Evolutionary conservation across 345 rosid genomes (phyloP).

Genomic region (Nasturtium officinale): DNA sequence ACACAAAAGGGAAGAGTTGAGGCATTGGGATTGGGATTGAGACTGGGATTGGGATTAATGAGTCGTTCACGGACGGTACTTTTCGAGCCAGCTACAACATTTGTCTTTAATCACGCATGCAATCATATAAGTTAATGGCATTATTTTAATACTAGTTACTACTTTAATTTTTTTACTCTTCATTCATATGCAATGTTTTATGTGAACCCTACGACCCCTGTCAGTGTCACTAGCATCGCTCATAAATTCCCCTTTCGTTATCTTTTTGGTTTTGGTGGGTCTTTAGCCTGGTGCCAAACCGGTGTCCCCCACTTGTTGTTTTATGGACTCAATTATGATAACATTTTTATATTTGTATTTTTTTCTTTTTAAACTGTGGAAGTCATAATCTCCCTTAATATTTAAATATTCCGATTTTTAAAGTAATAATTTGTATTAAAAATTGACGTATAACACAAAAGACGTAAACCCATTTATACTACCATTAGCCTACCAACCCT

Average conservation of each 20-base stretch:
- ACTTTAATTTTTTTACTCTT: neutral
- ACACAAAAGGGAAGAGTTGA: neutral
- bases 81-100: slow-evolving; percentile 19
- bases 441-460: too few species aligned
- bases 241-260: slow-evolving; percentile 3
- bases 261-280: slow-evolving; percentile 15
- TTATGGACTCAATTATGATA: slow-evolving; percentile 3
- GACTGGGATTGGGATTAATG: neutral
- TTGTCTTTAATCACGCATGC: slow-evolving; percentile 27
- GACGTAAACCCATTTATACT: too few species aligned
- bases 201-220: slow-evolving; percentile 20
- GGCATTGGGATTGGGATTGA: slow-evolving; percentile 5
- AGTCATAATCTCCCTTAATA: too few species aligned
- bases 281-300: neutral
- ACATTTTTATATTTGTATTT: neutral
- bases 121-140: slow-evolving; percentile 19
- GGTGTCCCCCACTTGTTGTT: slow-evolving; percentile 8
- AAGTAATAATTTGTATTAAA: too few species aligned
- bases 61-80: neutral
- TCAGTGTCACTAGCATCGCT: slow-evolving; percentile 23
- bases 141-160: neutral
- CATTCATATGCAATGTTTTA: neutral
- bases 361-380: neutral
- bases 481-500: too few species aligned
- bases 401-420: too few species aligned